These are phyloP conservation scores for Hanseniaspora sp. DNA, from an alignment of 1,139 yeast genomes.

Conservation along the genomic window DNA sequence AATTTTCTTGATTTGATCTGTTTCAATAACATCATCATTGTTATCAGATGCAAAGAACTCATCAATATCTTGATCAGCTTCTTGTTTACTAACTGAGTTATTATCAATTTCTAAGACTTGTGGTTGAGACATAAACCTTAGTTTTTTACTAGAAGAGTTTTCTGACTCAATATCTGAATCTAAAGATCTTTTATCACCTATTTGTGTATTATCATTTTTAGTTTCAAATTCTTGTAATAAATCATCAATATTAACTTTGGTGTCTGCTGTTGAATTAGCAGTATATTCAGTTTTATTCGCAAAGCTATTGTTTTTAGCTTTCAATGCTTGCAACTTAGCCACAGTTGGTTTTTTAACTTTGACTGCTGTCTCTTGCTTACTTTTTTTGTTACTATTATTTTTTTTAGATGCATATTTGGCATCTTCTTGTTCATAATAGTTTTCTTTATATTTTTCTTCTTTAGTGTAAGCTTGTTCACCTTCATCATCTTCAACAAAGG, in stretches of 20 bases:
- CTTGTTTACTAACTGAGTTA: not conserved
- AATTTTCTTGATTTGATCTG: not conserved
- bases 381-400: constrained; percentile 29
- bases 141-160: not conserved
- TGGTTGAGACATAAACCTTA: constrained; percentile 11
- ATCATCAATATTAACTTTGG: constrained; percentile 13
- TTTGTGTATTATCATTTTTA: constrained; percentile 44
- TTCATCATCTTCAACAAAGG: constrained; percentile 86
- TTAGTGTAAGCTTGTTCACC: constrained; percentile 81
- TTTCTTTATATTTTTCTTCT: constrained; percentile 48
- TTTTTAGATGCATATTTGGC: constrained; percentile 17
- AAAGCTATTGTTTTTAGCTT: constrained; percentile 7
- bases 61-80: not conserved
- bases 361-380: constrained; percentile 37
- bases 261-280: not conserved
- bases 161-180: constrained; percentile 22
- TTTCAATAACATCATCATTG: no score
- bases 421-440: constrained; percentile 28
- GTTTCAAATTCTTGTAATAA: constrained; percentile 29
- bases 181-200: constrained; percentile 36
- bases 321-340: not conserved
- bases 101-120: constrained; percentile 4
- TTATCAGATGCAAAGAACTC: not conserved
- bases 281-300: no score
- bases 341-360: constrained; percentile 20